These are phyloP conservation scores for Oldenlandia corymbosa DNA, from an alignment of 257 asterid species.

Conservation along the genomic window DNA sequence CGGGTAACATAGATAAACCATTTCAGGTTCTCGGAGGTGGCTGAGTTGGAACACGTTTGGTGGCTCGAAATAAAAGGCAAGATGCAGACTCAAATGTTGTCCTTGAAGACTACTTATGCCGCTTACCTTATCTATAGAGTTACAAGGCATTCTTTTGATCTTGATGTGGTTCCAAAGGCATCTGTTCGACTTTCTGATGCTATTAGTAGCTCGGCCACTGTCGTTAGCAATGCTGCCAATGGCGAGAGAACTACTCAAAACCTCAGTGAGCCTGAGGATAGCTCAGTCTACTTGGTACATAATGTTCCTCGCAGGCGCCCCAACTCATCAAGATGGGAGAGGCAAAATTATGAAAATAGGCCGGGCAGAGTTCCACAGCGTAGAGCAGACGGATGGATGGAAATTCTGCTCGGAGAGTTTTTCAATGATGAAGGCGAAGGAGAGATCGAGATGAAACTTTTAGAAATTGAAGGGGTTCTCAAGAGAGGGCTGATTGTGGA, in stretches of 20 bases:
- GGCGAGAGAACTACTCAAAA: neutral
- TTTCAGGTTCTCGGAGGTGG: slow-evolving; percentile 68
- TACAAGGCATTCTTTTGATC: slow-evolving; percentile 29
- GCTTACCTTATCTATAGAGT: slow-evolving; percentile 48
- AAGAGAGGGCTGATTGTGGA: slow-evolving; percentile 24
- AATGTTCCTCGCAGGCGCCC: no score
- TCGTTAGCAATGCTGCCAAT: no score
- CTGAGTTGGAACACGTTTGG: slow-evolving; percentile 40
- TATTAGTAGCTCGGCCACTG: no score
- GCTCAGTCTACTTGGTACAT: no score
- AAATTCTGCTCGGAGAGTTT: slow-evolving; percentile 30
- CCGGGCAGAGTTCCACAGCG: neutral
- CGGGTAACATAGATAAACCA: no score
- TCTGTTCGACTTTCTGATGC: slow-evolving; percentile 23
- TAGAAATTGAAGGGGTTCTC: slow-evolving; percentile 1
- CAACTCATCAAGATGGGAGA: neutral
- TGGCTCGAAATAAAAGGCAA: slow-evolving; percentile 60
- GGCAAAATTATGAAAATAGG: neutral
- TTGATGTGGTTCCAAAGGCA: slow-evolving; percentile 29
- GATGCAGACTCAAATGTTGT: slow-evolving; percentile 30
- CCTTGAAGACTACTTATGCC: slow-evolving; percentile 38
- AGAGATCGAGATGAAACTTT: slow-evolving; percentile 14
- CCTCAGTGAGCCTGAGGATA: neutral
- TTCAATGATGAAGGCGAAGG: slow-evolving; percentile 18
- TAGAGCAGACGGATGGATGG: slow-evolving; percentile 29